Percentiles rank a stretch among this genome's conserved stretches.
phyloP scores from a whole-genome alignment of 495 filamentous ascomycete genomes.

The Hypoxylon perforatum region DNA sequence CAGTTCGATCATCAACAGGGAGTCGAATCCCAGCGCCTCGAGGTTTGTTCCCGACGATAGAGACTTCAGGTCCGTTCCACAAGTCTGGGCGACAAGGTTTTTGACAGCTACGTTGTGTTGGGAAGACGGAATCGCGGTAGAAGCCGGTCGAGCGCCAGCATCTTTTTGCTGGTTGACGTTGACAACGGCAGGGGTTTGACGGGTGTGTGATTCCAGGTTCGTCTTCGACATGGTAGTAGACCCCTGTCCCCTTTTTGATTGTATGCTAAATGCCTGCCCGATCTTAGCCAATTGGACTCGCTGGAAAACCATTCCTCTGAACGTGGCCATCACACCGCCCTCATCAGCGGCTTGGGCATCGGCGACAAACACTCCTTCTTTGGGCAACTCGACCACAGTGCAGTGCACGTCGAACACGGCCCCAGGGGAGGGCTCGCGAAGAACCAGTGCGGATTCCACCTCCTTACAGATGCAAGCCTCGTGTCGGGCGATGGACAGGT shows the following conservation, averaged over 20 bases:
- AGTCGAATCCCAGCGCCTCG: slow-evolving; percentile 5
- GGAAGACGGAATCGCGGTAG: neutral
- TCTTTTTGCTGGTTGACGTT: neutral
- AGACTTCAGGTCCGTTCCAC: neutral
- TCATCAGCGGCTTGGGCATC: slow-evolving; percentile 1
- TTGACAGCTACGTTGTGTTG: neutral
- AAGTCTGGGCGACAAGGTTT: slow-evolving; percentile 3
- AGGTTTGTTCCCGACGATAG: neutral
- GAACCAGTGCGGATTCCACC: slow-evolving; percentile 8
- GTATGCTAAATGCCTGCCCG: slow-evolving; percentile 2
- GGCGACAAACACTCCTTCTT: neutral
- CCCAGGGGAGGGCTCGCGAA: neutral
- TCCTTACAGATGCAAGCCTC: slow-evolving; percentile 22
- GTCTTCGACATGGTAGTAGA: neutral
- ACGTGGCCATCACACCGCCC: neutral
- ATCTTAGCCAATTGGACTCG: slow-evolving; percentile 5
- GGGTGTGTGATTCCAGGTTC: neutral
- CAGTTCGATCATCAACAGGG: slow-evolving; percentile 4
- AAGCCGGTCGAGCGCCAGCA: neutral
- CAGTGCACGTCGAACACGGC: slow-evolving; percentile 1
- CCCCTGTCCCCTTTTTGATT: slow-evolving; percentile 4
- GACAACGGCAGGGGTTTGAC: neutral
- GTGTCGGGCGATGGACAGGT: slow-evolving; percentile 3
- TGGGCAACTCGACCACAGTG: neutral
- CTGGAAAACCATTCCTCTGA: slow-evolving; percentile 2